These are phyloP conservation scores for Picea glauca DNA, from an alignment of 75 land plant genomes.

Conservation along the genomic window DNA sequence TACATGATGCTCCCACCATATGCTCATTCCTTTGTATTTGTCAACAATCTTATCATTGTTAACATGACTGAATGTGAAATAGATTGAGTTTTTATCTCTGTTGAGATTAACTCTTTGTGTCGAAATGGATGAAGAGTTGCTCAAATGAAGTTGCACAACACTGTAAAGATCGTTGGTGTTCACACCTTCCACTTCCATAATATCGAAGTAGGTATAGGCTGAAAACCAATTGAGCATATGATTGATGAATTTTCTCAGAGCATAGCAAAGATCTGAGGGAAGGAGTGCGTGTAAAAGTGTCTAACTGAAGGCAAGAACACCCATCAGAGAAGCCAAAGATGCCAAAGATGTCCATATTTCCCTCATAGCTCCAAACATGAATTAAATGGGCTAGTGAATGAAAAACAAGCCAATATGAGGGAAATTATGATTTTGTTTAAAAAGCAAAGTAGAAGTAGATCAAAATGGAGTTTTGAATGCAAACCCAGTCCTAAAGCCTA, in stretches of 20 bases:
- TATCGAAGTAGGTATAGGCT: constrained; percentile 69
- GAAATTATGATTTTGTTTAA: background rate
- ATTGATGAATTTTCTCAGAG: constrained; percentile 24
- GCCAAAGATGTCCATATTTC: constrained; percentile 43
- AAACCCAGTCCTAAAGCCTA: background rate
- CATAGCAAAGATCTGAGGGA: constrained; percentile 65
- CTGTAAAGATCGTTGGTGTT: constrained; percentile 85
- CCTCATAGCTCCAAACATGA: constrained; percentile 29
- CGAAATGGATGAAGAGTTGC: constrained; percentile 48
- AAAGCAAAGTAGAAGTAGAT: background rate
- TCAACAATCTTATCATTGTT: constrained; percentile 61
- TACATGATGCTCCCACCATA: constrained; percentile 48
- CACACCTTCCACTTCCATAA: constrained; percentile 75
- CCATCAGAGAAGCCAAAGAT: constrained; percentile 57
- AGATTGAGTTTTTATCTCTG: constrained; percentile 60
- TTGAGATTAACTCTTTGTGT: constrained; percentile 52
- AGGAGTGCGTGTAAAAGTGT: constrained; percentile 43
- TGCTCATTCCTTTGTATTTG: constrained; percentile 36
- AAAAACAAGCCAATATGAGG: background rate
- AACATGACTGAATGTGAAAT: constrained; percentile 68
- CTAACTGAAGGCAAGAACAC: constrained; percentile 69
- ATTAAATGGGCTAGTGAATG: too few relatives aligned
- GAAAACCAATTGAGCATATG: constrained; percentile 36
- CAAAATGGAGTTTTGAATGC: background rate
- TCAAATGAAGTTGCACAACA: constrained; percentile 64